phyloP scores from a whole-genome alignment of 2,329 filamentous ascomycete species.

The Calonectria pseudoturangicola region DNA sequence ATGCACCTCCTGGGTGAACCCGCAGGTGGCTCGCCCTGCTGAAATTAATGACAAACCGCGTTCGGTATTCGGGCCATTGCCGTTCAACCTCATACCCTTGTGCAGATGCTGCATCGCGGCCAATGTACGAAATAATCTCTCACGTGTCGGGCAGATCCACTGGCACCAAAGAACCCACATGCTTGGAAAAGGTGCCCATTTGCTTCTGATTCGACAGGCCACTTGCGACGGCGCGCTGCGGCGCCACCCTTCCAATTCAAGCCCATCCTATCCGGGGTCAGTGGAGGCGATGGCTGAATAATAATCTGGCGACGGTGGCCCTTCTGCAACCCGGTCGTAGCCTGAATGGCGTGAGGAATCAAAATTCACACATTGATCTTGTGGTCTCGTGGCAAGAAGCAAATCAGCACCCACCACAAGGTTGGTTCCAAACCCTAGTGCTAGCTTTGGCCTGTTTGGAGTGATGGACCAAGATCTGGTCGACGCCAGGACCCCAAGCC shows the following conservation, averaged over 20 bases:
- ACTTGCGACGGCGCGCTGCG: conserved; percentile 53
- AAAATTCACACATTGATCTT: conserved; percentile 24
- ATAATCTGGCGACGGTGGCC: conserved; percentile 44
- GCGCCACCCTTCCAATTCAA: conserved; percentile 48
- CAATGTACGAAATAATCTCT: conserved; percentile 56
- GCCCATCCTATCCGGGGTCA: conserved; percentile 43
- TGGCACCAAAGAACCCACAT: conserved; percentile 49
- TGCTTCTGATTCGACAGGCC: conserved; percentile 46
- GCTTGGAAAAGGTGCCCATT: conserved; percentile 57
- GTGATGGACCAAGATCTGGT: conserved; percentile 48
- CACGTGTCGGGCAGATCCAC: conserved; percentile 52
- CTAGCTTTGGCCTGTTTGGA: conserved; percentile 40
- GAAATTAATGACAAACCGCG: conserved; percentile 21
- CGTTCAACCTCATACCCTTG: conserved; percentile 25
- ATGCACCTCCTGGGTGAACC: conserved; percentile 24
- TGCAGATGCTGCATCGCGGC: conserved; percentile 44
- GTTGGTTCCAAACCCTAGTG: conserved; percentile 44
- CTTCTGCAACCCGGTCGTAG: conserved; percentile 39
- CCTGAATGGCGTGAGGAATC: conserved; percentile 41
- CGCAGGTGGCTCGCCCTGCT: conserved; percentile 1
- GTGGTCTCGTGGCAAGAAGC: conserved; percentile 34
- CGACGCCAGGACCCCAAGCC: conserved; percentile 34
- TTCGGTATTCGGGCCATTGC: conserved; percentile 30
- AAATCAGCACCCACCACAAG: conserved; percentile 40
- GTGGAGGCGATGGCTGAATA: conserved; percentile 40